Conservation (phyloP, 495 filamentous ascomycete genomes). For the Alectoria sarmentosa region DNA sequence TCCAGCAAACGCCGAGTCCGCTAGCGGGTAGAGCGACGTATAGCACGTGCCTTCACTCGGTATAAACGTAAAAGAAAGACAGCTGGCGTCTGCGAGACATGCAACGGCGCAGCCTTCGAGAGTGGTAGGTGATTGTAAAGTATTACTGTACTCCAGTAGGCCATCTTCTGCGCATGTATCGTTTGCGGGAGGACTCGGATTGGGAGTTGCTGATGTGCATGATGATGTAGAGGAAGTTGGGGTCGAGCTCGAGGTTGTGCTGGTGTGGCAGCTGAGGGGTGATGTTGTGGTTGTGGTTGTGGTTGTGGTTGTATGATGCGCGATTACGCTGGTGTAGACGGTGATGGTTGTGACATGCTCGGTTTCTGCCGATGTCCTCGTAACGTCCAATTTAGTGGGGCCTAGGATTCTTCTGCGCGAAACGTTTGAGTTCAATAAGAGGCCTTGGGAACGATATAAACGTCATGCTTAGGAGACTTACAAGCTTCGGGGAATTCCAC, state of each 20-base stretch:
- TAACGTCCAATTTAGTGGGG: neutral
- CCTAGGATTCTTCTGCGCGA: neutral
- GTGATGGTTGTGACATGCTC: neutral
- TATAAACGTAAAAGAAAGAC: neutral
- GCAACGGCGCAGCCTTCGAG: neutral
- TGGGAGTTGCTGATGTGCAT: conserved; percentile 2
- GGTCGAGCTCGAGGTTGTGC: neutral
- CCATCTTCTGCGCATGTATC: conserved; percentile 4
- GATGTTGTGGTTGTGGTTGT: neutral
- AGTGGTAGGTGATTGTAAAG: neutral
- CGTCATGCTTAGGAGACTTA: neutral
- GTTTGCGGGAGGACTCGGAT: neutral
- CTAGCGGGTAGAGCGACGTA: neutral
- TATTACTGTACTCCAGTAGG: neutral
- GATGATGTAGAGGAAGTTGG: neutral
- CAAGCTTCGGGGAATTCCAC: neutral
- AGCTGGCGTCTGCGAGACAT: neutral
- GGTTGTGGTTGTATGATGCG: neutral
- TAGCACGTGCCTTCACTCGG: neutral
- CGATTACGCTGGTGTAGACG: neutral
- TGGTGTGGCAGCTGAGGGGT: neutral
- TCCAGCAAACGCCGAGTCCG: neutral
- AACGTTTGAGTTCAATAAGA: neutral
- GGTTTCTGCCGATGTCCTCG: neutral
- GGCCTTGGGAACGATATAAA: neutral